Base-by-base conservation (phyloP, 345 rosid species). In the Boechera divaricarpa region DNA sequence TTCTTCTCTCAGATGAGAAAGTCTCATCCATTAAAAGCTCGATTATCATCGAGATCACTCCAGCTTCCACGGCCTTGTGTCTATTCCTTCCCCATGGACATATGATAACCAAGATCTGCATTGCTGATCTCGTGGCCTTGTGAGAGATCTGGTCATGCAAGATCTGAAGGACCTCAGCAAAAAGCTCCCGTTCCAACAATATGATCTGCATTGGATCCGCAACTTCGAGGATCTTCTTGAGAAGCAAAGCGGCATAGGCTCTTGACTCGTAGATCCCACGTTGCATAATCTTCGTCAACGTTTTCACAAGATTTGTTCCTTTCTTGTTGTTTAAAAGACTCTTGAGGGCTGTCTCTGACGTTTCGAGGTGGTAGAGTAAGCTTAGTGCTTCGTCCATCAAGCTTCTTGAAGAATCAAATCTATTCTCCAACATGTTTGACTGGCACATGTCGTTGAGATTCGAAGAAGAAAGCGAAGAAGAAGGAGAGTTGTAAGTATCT, bases 11-110 rank as follows among this genome's bases (percentile, higher is more conserved):
- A 0, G 81, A 45, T 12, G 86, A 77, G 59, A 80, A 80, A 48
- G 73, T 74, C 6, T 75, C 79, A 28, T 90, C 96, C 9, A 94
- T 88, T 44, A 94, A 88, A 54, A 84, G 86, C 67, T 94, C 96
- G 7, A 87, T 75, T 56, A 91, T 60, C 51, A 82, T 81, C 0
- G 86, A 44, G 7, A 90, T 87, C 2, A 87, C 83, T 2, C 96
- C 86, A 16, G 89, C 87, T 55, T 87, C 86, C 1, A 87, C 93
- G 5, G 86, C 87, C 70, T 85, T 90, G 67, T 87, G 60, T 78
- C 89, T 78, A 86, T 94, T 94, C 51, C 93, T 85, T 51, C 96
- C 93, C 89, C 87, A 84, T 35, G 92, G 89, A 73, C 85, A 84
- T 9, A 80, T 10, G 9, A 68, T 79, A 45, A 85, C 70, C 53